Conservation (phyloP, 768 basidiomycete genomes). For the Pleurotus ostreatus region DNA sequence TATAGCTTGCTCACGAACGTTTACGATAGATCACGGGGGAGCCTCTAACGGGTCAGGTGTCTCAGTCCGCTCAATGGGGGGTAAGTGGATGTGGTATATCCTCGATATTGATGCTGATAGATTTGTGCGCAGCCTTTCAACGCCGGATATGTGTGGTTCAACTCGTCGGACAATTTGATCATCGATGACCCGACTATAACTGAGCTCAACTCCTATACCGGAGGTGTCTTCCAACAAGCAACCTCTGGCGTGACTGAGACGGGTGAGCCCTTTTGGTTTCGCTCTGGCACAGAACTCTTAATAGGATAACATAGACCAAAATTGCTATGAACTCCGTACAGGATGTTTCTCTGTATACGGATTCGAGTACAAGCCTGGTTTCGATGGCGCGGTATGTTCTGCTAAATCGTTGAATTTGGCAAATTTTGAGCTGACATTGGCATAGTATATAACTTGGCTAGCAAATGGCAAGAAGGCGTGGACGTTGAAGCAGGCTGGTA, state of each 20-base stretch:
- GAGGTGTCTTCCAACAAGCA: slow-evolving; percentile 81
- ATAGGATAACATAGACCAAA: slow-evolving; percentile 41
- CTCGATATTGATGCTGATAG: slow-evolving; percentile 5
- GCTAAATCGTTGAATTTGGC: neutral
- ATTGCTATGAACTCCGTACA: slow-evolving; percentile 56
- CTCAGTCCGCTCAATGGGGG: slow-evolving; percentile 81
- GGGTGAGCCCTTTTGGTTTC: slow-evolving; percentile 28
- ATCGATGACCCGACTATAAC: slow-evolving; percentile 54
- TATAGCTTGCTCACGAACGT: neutral
- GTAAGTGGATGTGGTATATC: slow-evolving; percentile 35
- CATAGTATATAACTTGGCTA: slow-evolving; percentile 80
- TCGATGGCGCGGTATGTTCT: slow-evolving; percentile 47
- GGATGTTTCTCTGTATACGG: slow-evolving; percentile 71
- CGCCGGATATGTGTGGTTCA: slow-evolving; percentile 63
- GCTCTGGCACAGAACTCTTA: no score
- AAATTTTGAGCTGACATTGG: neutral
- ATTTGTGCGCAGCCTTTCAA: slow-evolving; percentile 63
- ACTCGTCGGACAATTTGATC: slow-evolving; percentile 52
- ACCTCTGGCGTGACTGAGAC: slow-evolving; percentile 67
- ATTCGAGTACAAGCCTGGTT: slow-evolving; percentile 76
- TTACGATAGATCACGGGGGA: slow-evolving; percentile 26
- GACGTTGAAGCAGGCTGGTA: slow-evolving; percentile 62
- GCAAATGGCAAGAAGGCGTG: slow-evolving; percentile 57
- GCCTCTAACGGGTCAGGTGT: slow-evolving; percentile 51
- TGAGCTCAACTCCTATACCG: slow-evolving; percentile 60